These are phyloP conservation scores for Pyrus communis DNA, from an alignment of 306 rosid genomes.

Conservation along the genomic window DNA sequence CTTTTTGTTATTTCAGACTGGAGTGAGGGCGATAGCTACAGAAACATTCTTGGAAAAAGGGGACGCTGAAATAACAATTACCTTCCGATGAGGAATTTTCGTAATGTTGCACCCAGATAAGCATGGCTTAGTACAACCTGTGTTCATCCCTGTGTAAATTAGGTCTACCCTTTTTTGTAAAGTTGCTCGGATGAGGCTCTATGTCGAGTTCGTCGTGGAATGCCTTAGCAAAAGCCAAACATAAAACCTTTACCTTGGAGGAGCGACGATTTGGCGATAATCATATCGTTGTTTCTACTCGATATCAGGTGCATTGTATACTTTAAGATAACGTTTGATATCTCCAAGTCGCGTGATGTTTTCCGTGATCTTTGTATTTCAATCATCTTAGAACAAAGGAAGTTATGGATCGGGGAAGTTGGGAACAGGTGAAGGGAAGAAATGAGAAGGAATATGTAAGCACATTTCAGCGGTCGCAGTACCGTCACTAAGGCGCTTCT, in stretches of 20 bases:
- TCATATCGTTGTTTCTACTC: background rate
- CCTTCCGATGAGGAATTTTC: background rate
- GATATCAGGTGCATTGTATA: background rate
- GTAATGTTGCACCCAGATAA: background rate
- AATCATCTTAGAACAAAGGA: too few relatives aligned
- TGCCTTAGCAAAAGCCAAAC: too few relatives aligned
- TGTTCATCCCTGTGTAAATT: background rate
- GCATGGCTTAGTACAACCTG: background rate
- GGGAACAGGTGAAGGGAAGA: too few relatives aligned
- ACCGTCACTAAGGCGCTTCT: too few relatives aligned
- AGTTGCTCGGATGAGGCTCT: too few relatives aligned
- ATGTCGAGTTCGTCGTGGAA: too few relatives aligned
- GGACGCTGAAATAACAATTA: conserved; percentile 14
- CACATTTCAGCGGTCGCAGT: too few relatives aligned
- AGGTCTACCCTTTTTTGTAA: background rate
- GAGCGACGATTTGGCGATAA: too few relatives aligned
- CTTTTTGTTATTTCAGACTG: conserved; percentile 46
- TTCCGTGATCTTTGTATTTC: background rate
- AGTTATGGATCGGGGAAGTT: too few relatives aligned
- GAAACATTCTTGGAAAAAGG: conserved; percentile 37
- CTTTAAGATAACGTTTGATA: background rate
- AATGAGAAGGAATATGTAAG: too few relatives aligned
- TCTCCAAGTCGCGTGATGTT: background rate
- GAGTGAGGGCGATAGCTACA: conserved; percentile 80
- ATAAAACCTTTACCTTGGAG: too few relatives aligned